Conservation (phyloP, 2,329 filamentous ascomycete species). For the Setomelanomma holmii region DNA sequence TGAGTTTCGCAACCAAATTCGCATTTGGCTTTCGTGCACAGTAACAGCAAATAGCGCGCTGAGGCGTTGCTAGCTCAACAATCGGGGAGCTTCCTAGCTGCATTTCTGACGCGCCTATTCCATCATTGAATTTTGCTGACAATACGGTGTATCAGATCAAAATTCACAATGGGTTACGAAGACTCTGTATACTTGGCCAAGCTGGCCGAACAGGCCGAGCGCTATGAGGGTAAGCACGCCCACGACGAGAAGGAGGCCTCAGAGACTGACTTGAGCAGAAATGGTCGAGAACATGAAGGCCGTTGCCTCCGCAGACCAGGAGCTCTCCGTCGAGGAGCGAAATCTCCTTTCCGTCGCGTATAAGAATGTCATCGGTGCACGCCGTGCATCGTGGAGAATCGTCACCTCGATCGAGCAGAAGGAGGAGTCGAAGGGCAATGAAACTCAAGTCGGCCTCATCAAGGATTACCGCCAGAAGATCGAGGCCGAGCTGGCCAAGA, state of each 20-base stretch:
- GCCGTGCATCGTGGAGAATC: conserved; percentile 97
- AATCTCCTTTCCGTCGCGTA: conserved; percentile 97
- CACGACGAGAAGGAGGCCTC: conserved; percentile 3
- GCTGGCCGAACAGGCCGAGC: conserved; percentile 99
- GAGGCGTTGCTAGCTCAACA: conserved; percentile 24
- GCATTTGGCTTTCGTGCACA: neutral
- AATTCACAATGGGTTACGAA: conserved; percentile 92
- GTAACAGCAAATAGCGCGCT: conserved; percentile 21
- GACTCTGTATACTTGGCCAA: conserved; percentile 99
- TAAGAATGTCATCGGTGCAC: conserved; percentile 98
- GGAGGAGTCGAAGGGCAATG: conserved; percentile 99
- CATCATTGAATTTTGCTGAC: conserved; percentile 32
- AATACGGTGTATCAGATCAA: conserved; percentile 28
- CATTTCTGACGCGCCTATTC: conserved; percentile 19
- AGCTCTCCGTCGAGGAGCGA: conserved; percentile 84
- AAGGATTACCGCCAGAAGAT: conserved; percentile 99
- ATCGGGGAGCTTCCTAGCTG: conserved; percentile 16
- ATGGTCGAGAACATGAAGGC: conserved; percentile 99
- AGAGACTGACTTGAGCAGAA: conserved; percentile 64
- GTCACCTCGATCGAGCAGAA: conserved; percentile 99
- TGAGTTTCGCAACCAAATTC: neutral
- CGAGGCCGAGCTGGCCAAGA: conserved; percentile 93
- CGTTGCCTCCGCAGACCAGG: conserved; percentile 80
- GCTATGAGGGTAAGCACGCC: conserved; percentile 83
- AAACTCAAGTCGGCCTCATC: conserved; percentile 86